Base-by-base conservation (phyloP, 306 rosid genomes). In the Malus sieversii region DNA sequence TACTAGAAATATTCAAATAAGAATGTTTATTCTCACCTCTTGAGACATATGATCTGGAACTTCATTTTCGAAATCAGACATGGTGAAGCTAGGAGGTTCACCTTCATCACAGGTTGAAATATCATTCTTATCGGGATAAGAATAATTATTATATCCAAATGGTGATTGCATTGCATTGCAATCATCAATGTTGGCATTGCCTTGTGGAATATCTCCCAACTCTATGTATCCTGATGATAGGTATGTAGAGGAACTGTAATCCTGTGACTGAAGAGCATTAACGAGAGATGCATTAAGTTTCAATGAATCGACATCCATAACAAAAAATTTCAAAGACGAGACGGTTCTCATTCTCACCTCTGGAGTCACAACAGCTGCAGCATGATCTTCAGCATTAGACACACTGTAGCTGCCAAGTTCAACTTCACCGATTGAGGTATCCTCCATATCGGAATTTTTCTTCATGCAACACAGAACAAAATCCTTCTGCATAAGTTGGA, bases 401-500 rank as follows among this genome's bases (percentile, higher is more conserved):
- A 53, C 44, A 29, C n/a, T 5, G 61, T 1, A 18, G 75, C 70
- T 77, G 42, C 83, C 81, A 22, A 80, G 63, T 45, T 81, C 86
- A 40, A 65, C 82, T 70, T 80, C 86, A 64, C 10, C 13, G 8
- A 30, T 35, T 48, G 70, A 15, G 44, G 62, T 66, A 27, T 72
- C 67, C 66, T 16, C 69, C 79, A 44, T 70, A 33, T 82, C 85
- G 33, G 69, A 18, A n/a, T 73, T 84, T 60, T 52, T 62, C 67
- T 65, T 85, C 74, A 92, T 55, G 44, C 86, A 88, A 53, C 89
- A 82, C 44, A 92, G 18, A 59, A 90, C 90, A 71, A 83, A 87
- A 45, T 70, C 60, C 68, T 63, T 74, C 97, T 88, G 81, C 84
- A 74, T 40, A 71, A 77, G 71, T 78, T 75, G 78, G 74, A 82